phyloP scores from a whole-genome alignment of 306 rosid species.

The Malus orientalis region DNA sequence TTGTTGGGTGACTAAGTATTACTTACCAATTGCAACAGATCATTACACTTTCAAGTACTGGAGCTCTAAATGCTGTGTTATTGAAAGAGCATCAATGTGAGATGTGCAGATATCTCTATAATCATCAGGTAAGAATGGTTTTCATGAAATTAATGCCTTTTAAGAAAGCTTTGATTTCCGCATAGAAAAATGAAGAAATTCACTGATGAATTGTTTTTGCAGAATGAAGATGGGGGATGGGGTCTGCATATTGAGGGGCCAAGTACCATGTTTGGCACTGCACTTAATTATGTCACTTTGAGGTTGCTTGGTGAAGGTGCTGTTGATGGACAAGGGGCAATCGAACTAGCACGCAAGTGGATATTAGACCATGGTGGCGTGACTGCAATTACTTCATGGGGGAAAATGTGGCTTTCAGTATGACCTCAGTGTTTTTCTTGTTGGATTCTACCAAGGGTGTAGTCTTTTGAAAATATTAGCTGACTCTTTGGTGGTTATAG shows the following conservation, averaged over 20 bases:
- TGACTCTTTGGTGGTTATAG: conserved; percentile 5
- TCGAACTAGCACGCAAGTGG: conserved; percentile 23
- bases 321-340: conserved; percentile 23
- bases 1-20: background rate
- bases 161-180: background rate
- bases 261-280: conserved; percentile 33
- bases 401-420: conserved; percentile 39
- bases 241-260: conserved; percentile 38
- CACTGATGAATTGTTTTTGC: background rate
- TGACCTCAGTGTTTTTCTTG: background rate
- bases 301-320: conserved; percentile 27
- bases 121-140: conserved; percentile 30
- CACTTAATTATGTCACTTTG: conserved; percentile 20
- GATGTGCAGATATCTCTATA: conserved; percentile 29
- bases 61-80: conserved; percentile 31
- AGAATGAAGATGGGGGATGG: conserved; percentile 39
- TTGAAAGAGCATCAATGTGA: conserved; percentile 19
- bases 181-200: background rate
- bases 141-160: background rate
- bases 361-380: conserved; percentile 30
- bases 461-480: too few relatives aligned
- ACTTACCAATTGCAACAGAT: conserved; percentile 15
- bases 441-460: background rate
- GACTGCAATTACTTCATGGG: conserved; percentile 30
- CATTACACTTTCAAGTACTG: conserved; percentile 28